Base-by-base conservation (phyloP, 176 grass and related monocot species). In the Poa pratensis region DNA sequence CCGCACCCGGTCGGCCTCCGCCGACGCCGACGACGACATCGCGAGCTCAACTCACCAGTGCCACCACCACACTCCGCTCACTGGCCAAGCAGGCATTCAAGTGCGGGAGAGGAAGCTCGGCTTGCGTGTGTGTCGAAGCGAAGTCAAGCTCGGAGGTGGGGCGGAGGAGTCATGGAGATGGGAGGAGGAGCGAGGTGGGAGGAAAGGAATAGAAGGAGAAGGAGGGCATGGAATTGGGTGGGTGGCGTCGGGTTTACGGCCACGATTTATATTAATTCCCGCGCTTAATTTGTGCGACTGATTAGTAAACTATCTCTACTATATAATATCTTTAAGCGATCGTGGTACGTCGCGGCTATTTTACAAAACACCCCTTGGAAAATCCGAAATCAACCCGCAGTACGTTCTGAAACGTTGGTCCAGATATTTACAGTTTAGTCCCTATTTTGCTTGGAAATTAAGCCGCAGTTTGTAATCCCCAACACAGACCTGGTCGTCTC, bases 81-180 rank as follows among this genome's bases (percentile, higher is more conserved):
- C 26, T 7, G 20, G 26, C 27, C 76, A 58, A 60, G 69, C 76
- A 85, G 70, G 77, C 88, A 89, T 89, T 30, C 83, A 82, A 85
- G 59, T 9, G 64, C 70, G 50, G 23, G 62, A 0, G 19, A 5
- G 23, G n/a, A 0, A 19, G 43, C 10, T 1, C 0, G 2, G 0
- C 4, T 32, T 57, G 52, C 28, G 20, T 68, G 75, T 28, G 16
- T 54, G 63, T 20, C 34, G 20, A 71, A 71, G 45, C 27, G 7
- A 20, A 27, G 35, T 20, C 67, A 46, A 46, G 65, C 6, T 14
- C 11, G 18, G 24, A 26, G 71, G 14, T 74, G 71, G 45, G 78
- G 46, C 19, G 78, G 24, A 80, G 63, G 4, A 52, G 60, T 48
- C 54, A 62, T 53, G 70, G 55, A 37, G 73, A 27, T 6, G 43